phyloP scores from a whole-genome alignment of 2,329 filamentous ascomycete species.

The Aspergillus viridinutans region DNA sequence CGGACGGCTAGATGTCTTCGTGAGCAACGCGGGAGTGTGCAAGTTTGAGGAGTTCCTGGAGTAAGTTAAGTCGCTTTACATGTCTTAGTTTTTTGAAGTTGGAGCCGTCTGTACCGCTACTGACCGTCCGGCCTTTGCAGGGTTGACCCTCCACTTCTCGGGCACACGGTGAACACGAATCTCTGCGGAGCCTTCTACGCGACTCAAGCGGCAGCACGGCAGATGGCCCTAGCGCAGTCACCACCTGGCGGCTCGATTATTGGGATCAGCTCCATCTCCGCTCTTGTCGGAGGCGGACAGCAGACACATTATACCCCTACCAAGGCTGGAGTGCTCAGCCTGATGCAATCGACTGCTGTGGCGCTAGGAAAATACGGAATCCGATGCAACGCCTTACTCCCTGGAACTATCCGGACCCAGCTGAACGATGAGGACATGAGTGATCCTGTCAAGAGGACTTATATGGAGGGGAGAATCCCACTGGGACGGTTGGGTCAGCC shows the following conservation, averaged over 20 bases:
- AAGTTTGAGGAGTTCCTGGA: slow-evolving; percentile 82
- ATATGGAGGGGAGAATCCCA: slow-evolving; percentile 79
- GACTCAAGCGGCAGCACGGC: slow-evolving; percentile 76
- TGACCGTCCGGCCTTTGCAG: slow-evolving; percentile 28
- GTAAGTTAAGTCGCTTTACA: slow-evolving; percentile 39
- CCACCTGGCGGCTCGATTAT: slow-evolving; percentile 73
- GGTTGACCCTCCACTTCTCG: slow-evolving; percentile 65
- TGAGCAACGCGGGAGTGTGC: slow-evolving; percentile 86
- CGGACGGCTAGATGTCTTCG: slow-evolving; percentile 67
- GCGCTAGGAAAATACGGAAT: slow-evolving; percentile 73
- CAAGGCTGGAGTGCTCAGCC: slow-evolving; percentile 72
- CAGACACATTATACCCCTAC: slow-evolving; percentile 88
- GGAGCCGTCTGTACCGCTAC: no score
- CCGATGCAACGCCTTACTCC: slow-evolving; percentile 76
- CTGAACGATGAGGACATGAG: slow-evolving; percentile 77
- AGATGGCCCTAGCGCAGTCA: slow-evolving; percentile 71
- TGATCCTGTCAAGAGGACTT: slow-evolving; percentile 66
- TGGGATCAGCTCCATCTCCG: slow-evolving; percentile 39
- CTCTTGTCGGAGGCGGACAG: slow-evolving; percentile 60
- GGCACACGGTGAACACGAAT: slow-evolving; percentile 71
- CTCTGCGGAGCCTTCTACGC: slow-evolving; percentile 85
- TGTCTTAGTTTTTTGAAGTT: neutral
- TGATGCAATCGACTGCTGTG: slow-evolving; percentile 81
- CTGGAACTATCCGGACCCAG: slow-evolving; percentile 78
- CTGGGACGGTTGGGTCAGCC: slow-evolving; percentile 69